Evolutionary conservation across 2,329 filamentous ascomycete genomes (phyloP).

Genomic region (Phialemoniopsis sp.): DNA sequence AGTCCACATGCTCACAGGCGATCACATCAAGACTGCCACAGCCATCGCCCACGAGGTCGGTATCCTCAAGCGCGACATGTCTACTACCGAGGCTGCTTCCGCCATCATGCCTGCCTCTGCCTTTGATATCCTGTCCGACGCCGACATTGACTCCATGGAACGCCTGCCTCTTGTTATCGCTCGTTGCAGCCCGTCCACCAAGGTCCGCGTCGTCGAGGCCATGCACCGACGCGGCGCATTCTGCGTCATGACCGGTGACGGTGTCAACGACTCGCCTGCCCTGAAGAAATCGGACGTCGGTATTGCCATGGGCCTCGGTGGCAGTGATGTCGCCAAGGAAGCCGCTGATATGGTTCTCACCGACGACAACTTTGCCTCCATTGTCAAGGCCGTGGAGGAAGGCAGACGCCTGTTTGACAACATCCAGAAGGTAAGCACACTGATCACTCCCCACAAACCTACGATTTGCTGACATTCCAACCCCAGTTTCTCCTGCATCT

Average conservation of each 20-base stretch:
- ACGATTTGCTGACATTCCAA: too few species aligned
- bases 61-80: constrained; percentile 41
- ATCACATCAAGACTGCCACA: constrained; percentile 64
- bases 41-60: constrained; percentile 64
- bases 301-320: constrained; percentile 69
- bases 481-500: constrained; percentile 59
- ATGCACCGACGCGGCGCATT: constrained; percentile 64
- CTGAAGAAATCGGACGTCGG: constrained; percentile 71
- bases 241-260: constrained; percentile 72
- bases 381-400: constrained; percentile 68
- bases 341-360: constrained; percentile 85
- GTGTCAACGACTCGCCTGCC: constrained; percentile 71
- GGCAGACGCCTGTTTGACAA: constrained; percentile 68
- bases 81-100: constrained; percentile 29
- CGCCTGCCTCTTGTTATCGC: constrained; percentile 64
- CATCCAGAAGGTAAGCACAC: constrained; percentile 61
- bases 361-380: constrained; percentile 84
- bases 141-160: constrained; percentile 57
- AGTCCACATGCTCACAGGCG: constrained; percentile 68
- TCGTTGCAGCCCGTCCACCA: constrained; percentile 65
- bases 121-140: constrained; percentile 59
- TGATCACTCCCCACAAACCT: background rate
- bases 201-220: constrained; percentile 74
- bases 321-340: constrained; percentile 72
- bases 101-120: constrained; percentile 58